Percentiles rank a stretch among this genome's conserved stretches.
Evolutionary conservation across 768 basidiomycete species (phyloP).

Genomic region (Rhodosporidiobolus odoratus): DNA sequence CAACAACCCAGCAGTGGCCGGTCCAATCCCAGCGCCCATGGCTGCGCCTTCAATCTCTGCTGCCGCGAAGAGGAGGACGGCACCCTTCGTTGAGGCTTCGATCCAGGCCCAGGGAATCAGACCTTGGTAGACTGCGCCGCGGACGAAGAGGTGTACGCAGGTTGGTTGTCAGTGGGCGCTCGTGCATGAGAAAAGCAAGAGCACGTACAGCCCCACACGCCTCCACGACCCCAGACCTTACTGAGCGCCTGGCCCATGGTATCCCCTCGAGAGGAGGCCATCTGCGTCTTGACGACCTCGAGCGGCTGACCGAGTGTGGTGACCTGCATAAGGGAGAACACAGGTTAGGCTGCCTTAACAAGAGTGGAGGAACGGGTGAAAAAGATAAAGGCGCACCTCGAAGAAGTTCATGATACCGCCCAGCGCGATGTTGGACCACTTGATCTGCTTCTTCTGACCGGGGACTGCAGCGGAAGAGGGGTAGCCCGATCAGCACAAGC

Average conservation of each 20-base stretch:
- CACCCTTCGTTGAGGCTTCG: slow-evolving; percentile 97
- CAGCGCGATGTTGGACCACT: slow-evolving; percentile 95
- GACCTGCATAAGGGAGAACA: slow-evolving; percentile 55
- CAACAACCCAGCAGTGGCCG: slow-evolving; percentile 76
- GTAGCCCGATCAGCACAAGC: neutral
- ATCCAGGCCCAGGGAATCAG: slow-evolving; percentile 99
- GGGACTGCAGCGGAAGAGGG: slow-evolving; percentile 53
- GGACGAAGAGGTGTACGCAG: neutral
- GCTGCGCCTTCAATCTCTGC: slow-evolving; percentile 80
- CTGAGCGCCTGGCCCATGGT: slow-evolving; percentile 78
- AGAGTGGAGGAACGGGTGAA: neutral
- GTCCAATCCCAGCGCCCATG: slow-evolving; percentile 63
- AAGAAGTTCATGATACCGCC: slow-evolving; percentile 99
- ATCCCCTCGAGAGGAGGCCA: slow-evolving; percentile 90
- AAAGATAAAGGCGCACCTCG: slow-evolving; percentile 20
- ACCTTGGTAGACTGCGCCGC: slow-evolving; percentile 70
- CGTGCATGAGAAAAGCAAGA: slow-evolving; percentile 6
- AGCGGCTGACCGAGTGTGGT: slow-evolving; percentile 96
- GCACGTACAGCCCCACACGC: slow-evolving; percentile 60
- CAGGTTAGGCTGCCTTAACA: neutral
- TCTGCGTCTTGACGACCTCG: slow-evolving; percentile 97
- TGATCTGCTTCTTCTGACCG: slow-evolving; percentile 75
- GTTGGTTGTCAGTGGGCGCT: too few species aligned
- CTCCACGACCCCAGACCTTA: slow-evolving; percentile 87
- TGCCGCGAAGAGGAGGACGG: slow-evolving; percentile 88